phyloP scores from a whole-genome alignment of 1,139 yeast species.

The Lodderomyces metapsilosis region DNA sequence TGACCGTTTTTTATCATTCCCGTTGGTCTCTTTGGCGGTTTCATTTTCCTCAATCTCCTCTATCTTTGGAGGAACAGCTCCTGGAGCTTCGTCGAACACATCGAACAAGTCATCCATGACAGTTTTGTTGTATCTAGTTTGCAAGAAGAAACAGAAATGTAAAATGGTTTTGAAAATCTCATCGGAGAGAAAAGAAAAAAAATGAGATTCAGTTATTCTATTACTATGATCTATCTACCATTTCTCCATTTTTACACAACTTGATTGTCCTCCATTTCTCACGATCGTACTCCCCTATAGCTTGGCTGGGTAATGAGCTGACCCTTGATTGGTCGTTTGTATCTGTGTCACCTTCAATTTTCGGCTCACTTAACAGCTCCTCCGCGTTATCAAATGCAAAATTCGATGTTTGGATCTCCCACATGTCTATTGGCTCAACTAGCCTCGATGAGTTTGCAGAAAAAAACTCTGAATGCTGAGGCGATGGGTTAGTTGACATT shows the following conservation, averaged over 20 bases:
- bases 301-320: constrained; percentile 56
- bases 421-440: constrained; percentile 26
- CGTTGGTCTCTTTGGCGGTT: constrained; percentile 3
- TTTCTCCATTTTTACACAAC: background rate
- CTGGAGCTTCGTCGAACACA: constrained; percentile 62
- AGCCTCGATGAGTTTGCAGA: constrained; percentile 6
- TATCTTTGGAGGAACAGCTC: constrained; percentile 29
- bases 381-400: constrained; percentile 25
- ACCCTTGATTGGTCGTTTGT: no score
- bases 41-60: constrained; percentile 10
- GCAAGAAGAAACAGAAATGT: constrained; percentile 3
- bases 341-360: no score
- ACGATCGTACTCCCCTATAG: constrained; percentile 61
- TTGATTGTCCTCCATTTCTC: constrained; percentile 52
- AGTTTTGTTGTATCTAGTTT: background rate
- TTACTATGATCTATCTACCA: background rate
- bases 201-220: background rate
- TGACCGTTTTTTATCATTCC: constrained; percentile 10
- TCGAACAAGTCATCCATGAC: constrained; percentile 60
- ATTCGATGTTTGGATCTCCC: constrained; percentile 38
- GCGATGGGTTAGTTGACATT: constrained; percentile 3
- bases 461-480: constrained; percentile 5
- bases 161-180: background rate
- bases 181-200: constrained; percentile 6
- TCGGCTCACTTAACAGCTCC: background rate